Percentiles rank a stretch among this genome's conserved stretches.
Evolutionary conservation across 352 stramenopile genomes (phyloP).

Genomic region (Phytophthora crassamura): DNA sequence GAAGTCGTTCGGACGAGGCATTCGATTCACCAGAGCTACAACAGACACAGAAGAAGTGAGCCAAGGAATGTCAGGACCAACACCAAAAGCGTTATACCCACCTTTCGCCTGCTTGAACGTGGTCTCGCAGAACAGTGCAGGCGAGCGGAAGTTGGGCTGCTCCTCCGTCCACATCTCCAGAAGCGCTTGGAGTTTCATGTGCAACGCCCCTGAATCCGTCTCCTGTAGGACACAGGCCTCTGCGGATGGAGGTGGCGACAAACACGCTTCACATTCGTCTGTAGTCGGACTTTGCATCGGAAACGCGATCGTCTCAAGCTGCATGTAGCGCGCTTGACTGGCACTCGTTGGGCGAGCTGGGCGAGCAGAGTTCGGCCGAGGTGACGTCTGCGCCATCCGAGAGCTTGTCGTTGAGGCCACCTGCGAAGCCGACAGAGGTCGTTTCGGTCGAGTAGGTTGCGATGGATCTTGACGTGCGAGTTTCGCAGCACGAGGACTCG

Average conservation of each 20-base stretch:
- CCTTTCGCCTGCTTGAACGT: conserved; percentile 68
- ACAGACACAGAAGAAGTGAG: conserved; percentile 4
- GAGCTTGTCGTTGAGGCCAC: conserved; percentile 29
- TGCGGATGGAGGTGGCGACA: conserved; percentile 12
- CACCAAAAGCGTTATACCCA: conserved; percentile 14
- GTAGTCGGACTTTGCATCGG: conserved; percentile 24
- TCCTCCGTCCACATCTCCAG: conserved; percentile 60
- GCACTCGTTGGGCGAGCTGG: conserved; percentile 49
- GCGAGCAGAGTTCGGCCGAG: conserved; percentile 25
- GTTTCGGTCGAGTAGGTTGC: conserved; percentile 26
- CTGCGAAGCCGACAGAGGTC: conserved; percentile 50
- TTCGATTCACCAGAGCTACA: conserved; percentile 45
- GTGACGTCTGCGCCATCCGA: conserved; percentile 21
- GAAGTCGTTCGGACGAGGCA: conserved; percentile 63
- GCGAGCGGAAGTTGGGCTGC: conserved; percentile 58
- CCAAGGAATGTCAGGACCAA: conserved; percentile 6
- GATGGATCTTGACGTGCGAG: conserved; percentile 19
- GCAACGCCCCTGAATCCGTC: conserved; percentile 29
- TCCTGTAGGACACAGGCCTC: conserved; percentile 14
- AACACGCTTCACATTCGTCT: conserved; percentile 18
- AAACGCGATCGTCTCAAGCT: conserved; percentile 39
- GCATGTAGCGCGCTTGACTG: conserved; percentile 40
- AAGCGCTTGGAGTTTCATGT: conserved; percentile 59
- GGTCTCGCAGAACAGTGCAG: conserved; percentile 66
- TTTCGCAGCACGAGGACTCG: conserved; percentile 44